Evolutionary conservation across 305 asterid genomes (phyloP), one percentile per base, ranked within the genome.

Genomic region (Solanum hybrid): DNA sequence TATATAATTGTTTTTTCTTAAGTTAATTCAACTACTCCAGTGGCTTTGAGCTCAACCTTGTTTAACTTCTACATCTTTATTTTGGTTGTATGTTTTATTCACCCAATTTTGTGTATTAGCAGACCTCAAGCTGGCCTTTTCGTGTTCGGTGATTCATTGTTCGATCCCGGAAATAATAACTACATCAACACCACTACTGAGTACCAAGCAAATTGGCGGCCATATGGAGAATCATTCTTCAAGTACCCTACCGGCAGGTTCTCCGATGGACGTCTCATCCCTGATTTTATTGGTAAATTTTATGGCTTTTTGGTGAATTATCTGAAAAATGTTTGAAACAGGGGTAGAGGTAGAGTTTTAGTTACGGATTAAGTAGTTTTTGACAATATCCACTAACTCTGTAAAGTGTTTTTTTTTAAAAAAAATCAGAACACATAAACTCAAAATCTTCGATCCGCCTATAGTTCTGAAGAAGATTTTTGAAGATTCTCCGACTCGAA

Each of bases 201-300:
- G n/a, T 89, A 80, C 88, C 90, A 89, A 74, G 90, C 90, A 14
- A 89, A 89, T 37, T 89, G 34, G 34, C 36, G 78, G 61, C 39
- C 90, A 1, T 88, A 88, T 57, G 90, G 90, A 10, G 28, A 88
- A 16, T 31, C 90, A 6, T 88, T 88, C 39, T 88, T 88, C 90
- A 88, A 88, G 18, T 88, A 88, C 12, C 90, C 90, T 26, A 88
- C 90, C 8, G 90, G 90, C 11, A 88, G 90, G 29, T 88, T 88
- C 39, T 88, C 64, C 1, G 46, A 77, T 20, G 83, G 83, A 20
- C 83, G 83, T 20, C 83, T 77, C 16, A 77, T 77, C 16, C 40
- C 90, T 20, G 90, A 88, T 78, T 88, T 88, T 46, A 78, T 88
- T 2, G 90, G 90, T 88, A 88, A 74, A 31, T 13, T 75, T 33